These are phyloP conservation scores for Eragrostis curvula DNA, from an alignment of 176 grass and related monocot species.

Conservation along the genomic window DNA sequence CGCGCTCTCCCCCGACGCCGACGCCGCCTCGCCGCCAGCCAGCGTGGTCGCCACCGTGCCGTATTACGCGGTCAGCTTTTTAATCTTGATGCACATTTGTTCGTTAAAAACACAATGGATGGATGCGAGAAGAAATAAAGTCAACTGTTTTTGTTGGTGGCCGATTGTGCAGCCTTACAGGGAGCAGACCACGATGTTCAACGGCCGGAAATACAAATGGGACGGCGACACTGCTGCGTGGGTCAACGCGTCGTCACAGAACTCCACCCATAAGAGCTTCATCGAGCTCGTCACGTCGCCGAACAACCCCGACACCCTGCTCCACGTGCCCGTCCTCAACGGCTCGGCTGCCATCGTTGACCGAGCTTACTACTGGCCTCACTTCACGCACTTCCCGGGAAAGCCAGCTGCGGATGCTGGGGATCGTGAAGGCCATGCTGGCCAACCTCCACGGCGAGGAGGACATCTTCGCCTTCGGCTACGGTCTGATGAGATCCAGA, in stretches of 20 bases:
- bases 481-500: conserved; percentile 39
- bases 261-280: conserved; percentile 39
- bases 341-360: no score
- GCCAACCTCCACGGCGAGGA: conserved; percentile 48
- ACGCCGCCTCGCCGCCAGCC: conserved; percentile 33
- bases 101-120: no score
- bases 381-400: conserved; percentile 66
- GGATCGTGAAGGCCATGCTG: conserved; percentile 57
- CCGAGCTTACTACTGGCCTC: conserved; percentile 69
- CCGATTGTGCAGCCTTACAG: conserved; percentile 51
- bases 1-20: conserved; percentile 59
- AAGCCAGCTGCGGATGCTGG: conserved; percentile 68
- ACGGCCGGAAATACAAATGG: conserved; percentile 53
- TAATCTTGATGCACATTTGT: no score
- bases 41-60: conserved; percentile 61
- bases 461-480: conserved; percentile 78
- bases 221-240: conserved; percentile 40
- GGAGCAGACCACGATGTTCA: conserved; percentile 26
- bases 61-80: conserved; percentile 49
- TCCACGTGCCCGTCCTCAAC: conserved; percentile 46
- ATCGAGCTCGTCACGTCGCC: conserved; percentile 84
- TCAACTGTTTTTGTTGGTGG: no score
- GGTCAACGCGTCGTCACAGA: conserved; percentile 38
- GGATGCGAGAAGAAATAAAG: no score
- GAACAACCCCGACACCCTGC: conserved; percentile 66